Evolutionary conservation across 139 green algal species (phyloP).

Genomic region (Pedinophyceae sp.): DNA sequence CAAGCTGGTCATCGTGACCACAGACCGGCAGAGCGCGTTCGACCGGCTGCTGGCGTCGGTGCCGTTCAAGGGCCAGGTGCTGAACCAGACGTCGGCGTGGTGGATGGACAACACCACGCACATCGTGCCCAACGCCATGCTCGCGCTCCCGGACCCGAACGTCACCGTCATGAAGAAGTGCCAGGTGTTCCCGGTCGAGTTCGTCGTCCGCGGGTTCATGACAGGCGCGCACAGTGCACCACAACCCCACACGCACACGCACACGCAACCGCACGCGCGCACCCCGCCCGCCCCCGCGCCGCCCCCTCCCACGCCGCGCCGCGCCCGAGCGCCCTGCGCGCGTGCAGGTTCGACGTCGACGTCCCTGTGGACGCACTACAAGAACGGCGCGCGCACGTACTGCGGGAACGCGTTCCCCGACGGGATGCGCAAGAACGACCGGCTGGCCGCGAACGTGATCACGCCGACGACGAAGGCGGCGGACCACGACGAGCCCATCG

Average conservation of each 20-base stretch:
- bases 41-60: slow-evolving; percentile 81
- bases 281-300: too few species aligned
- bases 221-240: slow-evolving; percentile 68
- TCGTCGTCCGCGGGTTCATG: slow-evolving; percentile 90
- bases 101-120: slow-evolving; percentile 82
- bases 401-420: slow-evolving; percentile 91
- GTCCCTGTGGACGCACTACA: slow-evolving; percentile 96
- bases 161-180: slow-evolving; percentile 84
- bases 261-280: too few species aligned
- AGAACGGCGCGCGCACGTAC: slow-evolving; percentile 63
- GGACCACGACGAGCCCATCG: slow-evolving; percentile 82
- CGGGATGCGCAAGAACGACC: slow-evolving; percentile 86
- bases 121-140: slow-evolving; percentile 73
- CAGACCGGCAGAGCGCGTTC: slow-evolving; percentile 89
- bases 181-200: slow-evolving; percentile 92
- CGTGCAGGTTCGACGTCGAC: slow-evolving; percentile 76
- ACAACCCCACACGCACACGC: too few species aligned
- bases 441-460: slow-evolving; percentile 7
- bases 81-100: slow-evolving; percentile 91
- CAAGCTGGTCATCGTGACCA: slow-evolving; percentile 83
- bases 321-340: too few species aligned
- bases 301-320: too few species aligned
- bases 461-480: slow-evolving; percentile 14
- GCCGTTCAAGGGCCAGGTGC: slow-evolving; percentile 88
- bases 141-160: slow-evolving; percentile 79